phyloP scores from a whole-genome alignment of 192 early-diverging fungal genomes.

The Backusella mclennaniae region DNA sequence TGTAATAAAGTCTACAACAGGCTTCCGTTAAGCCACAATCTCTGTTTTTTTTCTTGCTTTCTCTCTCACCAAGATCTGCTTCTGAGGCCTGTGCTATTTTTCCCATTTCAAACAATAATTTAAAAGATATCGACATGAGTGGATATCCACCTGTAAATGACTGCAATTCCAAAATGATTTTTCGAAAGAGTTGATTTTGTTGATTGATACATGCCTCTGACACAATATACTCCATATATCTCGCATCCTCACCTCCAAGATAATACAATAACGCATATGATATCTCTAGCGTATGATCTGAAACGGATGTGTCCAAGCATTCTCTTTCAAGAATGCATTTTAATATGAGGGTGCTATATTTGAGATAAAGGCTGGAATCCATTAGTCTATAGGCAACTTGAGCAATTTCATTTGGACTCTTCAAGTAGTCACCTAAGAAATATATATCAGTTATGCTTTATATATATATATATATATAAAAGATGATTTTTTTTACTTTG shows the following conservation, averaged over 20 bases:
- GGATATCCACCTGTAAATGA: not conserved
- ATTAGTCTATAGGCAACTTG: slow-evolving; percentile 48
- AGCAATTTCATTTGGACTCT: slow-evolving; percentile 37
- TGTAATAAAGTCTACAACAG: not conserved
- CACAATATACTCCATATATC: slow-evolving; percentile 45
- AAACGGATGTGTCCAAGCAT: slow-evolving; percentile 5
- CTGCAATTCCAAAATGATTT: slow-evolving; percentile 48
- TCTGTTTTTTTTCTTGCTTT: no score
- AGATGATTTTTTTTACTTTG: slow-evolving; percentile 18
- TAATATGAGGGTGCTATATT: slow-evolving; percentile 30
- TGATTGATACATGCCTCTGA: not conserved
- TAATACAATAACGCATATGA: slow-evolving; percentile 44
- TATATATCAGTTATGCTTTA: not conserved
- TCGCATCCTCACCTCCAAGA: slow-evolving; percentile 43
- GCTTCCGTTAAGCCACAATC: no score
- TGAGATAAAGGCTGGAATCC: slow-evolving; percentile 48
- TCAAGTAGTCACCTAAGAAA: slow-evolving; percentile 46
- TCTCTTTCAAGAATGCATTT: slow-evolving; percentile 24
- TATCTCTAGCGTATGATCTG: slow-evolving; percentile 37
- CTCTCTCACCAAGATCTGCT: not conserved
- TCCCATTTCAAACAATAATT: slow-evolving; percentile 3
- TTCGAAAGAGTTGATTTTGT: slow-evolving; percentile 40
- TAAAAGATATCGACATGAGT: not conserved
- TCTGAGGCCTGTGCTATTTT: not conserved
- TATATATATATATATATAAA: not conserved